Evolutionary conservation across 2,329 filamentous ascomycete species (phyloP).

Genomic region (Ophiobolus disseminans): DNA sequence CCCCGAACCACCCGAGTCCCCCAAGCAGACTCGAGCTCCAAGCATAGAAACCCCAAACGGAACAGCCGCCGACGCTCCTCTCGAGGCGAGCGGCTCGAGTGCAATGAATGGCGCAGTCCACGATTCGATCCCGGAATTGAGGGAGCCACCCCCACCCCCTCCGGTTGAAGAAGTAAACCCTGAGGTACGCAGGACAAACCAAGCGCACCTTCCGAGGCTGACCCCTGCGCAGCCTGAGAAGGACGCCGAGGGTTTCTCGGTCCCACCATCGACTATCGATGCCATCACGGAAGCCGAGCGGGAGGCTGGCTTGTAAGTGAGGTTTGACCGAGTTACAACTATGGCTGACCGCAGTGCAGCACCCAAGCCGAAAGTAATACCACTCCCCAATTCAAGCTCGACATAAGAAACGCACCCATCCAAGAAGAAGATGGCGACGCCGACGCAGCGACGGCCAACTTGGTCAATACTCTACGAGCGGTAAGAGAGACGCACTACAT

Average conservation of each 20-base stretch:
- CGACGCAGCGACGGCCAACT: slow-evolving; percentile 75
- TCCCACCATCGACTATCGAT: slow-evolving; percentile 68
- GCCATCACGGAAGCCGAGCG: slow-evolving; percentile 73
- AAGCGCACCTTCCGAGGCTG: background rate
- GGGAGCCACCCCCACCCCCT: slow-evolving; percentile 46
- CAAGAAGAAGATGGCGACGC: slow-evolving; percentile 78
- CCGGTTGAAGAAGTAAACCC: slow-evolving; percentile 26
- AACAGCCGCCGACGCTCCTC: slow-evolving; percentile 27
- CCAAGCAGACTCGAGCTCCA: slow-evolving; percentile 36
- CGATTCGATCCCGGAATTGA: slow-evolving; percentile 46
- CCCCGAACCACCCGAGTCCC: slow-evolving; percentile 44
- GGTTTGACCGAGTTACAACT: background rate
- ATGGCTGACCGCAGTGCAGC: slow-evolving; percentile 19
- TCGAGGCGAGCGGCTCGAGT: slow-evolving; percentile 23
- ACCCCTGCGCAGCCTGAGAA: slow-evolving; percentile 53
- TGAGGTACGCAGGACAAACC: slow-evolving; percentile 30
- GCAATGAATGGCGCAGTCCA: slow-evolving; percentile 41
- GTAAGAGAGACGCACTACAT: slow-evolving; percentile 44
- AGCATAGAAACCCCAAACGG: slow-evolving; percentile 43
- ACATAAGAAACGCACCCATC: slow-evolving; percentile 79
- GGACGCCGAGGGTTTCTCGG: slow-evolving; percentile 78
- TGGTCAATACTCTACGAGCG: slow-evolving; percentile 73
- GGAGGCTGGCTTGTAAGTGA: slow-evolving; percentile 59
- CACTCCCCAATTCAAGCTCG: slow-evolving; percentile 72
- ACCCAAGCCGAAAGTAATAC: slow-evolving; percentile 33